Evolutionary conservation across 495 filamentous ascomycete genomes (phyloP), one percentile per base, ranked within the genome.

Genomic region (Sporormia fimetaria): DNA sequence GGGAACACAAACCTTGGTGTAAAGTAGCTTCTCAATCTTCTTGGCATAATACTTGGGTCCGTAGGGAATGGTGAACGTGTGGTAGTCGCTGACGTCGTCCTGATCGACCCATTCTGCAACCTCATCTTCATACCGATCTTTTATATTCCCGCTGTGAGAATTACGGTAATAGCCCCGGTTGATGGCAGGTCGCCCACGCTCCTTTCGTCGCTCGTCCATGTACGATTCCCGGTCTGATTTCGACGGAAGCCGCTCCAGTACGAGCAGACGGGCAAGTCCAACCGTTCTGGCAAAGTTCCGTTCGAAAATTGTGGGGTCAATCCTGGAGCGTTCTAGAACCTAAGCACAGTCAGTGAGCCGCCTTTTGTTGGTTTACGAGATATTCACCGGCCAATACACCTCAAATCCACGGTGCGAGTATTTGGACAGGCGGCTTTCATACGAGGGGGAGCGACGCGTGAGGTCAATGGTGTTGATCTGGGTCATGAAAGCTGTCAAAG

Each of bases 301-400:
- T 55, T 92, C 83, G 42, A 80, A 92, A 38, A 92, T 86, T 2
- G 83, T 84, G 6, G 83, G 83, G 51, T 92, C 83, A 33, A 92
- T 66, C 7, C 69, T 70, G 3, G 72, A 69, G 15, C 83, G 72
- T 38, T 87, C 80, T 16, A 92, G 65, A 17, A 72, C 64, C n/a
- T n/a, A n/a, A n/a, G n/a, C n/a, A n/a, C n/a, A n/a, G n/a, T n/a
- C n/a, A n/a, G n/a, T n/a, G n/a, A n/a, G n/a, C n/a, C n/a, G n/a
- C n/a, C n/a, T n/a, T n/a, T n/a, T n/a, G n/a, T n/a, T n/a, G n/a
- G n/a, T n/a, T n/a, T n/a, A n/a, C n/a, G n/a, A n/a, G n/a, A n/a
- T n/a, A n/a, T n/a, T n/a, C n/a, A n/a, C n/a, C 0, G 74, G 64
- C 75, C 80, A 88, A 56, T 80, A 81, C 3, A 87, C 70, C 54